These are phyloP conservation scores for Diatrype stigma DNA, from an alignment of 2,329 filamentous ascomycete species.

Conservation along the genomic window DNA sequence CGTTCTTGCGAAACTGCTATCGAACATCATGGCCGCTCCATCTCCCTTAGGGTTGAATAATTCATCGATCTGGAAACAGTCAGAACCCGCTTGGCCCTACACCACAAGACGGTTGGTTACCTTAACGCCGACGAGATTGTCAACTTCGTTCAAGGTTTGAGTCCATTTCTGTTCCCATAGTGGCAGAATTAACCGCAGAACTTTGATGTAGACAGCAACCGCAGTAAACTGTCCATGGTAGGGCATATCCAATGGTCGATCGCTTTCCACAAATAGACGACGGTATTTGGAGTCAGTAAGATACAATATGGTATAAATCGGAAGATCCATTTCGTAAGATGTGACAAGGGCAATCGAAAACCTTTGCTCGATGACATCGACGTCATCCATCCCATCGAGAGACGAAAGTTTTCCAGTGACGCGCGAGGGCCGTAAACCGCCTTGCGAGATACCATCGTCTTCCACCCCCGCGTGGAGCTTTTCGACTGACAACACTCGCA, in stretches of 20 bases:
- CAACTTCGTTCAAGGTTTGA: conserved; percentile 9
- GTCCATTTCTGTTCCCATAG: conserved; percentile 11
- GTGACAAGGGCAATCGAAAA: conserved; percentile 9
- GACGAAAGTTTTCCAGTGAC: conserved; percentile 7
- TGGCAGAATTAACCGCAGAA: conserved; percentile 7
- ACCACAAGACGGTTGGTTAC: conserved; percentile 1
- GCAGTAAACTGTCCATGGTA: conserved; percentile 7
- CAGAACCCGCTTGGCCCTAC: background rate
- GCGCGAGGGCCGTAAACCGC: conserved; percentile 10
- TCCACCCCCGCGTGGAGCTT: conserved; percentile 3
- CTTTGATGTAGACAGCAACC: conserved; percentile 9
- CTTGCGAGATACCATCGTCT: background rate
- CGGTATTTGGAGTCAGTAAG: conserved; percentile 10
- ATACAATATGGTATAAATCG: conserved; percentile 11
- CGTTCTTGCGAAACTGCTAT: conserved; percentile 10
- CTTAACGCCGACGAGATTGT: conserved; percentile 10
- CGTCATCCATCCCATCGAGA: conserved; percentile 5
- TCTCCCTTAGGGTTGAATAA: conserved; percentile 8
- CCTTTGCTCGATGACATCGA: conserved; percentile 11
- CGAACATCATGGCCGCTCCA: conserved; percentile 8
- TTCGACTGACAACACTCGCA: conserved; percentile 10
- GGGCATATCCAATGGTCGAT: conserved; percentile 7
- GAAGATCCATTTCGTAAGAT: conserved; percentile 7
- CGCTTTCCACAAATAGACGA: conserved; percentile 11
- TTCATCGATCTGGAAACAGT: conserved; percentile 6